A percentile compares a stretch with the other conserved stretches of the same genome.
These are phyloP conservation scores for Ogataea paradorogensis DNA, from an alignment of 805 yeast genomes.

Conservation along the genomic window DNA sequence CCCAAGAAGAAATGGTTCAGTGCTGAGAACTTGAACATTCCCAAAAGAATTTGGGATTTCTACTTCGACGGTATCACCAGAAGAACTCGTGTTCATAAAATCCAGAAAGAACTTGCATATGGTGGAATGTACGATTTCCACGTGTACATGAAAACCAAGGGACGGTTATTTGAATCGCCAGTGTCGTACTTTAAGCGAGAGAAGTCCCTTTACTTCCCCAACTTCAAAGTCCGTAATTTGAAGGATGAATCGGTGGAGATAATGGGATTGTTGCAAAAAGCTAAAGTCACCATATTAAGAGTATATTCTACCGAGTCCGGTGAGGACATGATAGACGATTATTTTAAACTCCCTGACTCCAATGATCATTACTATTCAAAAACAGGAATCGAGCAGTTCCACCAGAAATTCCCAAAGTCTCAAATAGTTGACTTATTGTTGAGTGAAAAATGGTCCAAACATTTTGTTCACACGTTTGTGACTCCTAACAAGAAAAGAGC, in stretches of 20 bases:
- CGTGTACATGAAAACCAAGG: slow-evolving; percentile 68
- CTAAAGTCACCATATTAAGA: slow-evolving; percentile 60
- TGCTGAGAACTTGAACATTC: slow-evolving; percentile 28
- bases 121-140: slow-evolving; percentile 68
- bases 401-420: slow-evolving; percentile 44
- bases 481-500: slow-evolving; percentile 37
- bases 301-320: slow-evolving; percentile 70
- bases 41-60: slow-evolving; percentile 33
- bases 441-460: slow-evolving; percentile 72
- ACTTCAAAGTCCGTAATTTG: slow-evolving; percentile 58
- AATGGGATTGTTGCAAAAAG: slow-evolving; percentile 40
- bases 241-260: slow-evolving; percentile 32
- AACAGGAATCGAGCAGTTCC: slow-evolving; percentile 41
- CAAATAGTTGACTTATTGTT: slow-evolving; percentile 77
- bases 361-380: slow-evolving; percentile 39
- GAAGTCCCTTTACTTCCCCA: slow-evolving; percentile 79
- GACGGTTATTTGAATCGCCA: slow-evolving; percentile 84
- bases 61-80: slow-evolving; percentile 37
- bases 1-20: slow-evolving; percentile 26
- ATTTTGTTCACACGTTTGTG: slow-evolving; percentile 56
- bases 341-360: slow-evolving; percentile 46
- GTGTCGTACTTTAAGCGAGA: slow-evolving; percentile 71
- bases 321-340: slow-evolving; percentile 59
- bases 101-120: slow-evolving; percentile 62
- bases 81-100: slow-evolving; percentile 31